Evolutionary conservation across 108 stramenopile genomes (phyloP).

Genomic region (Discostella stelligeroides): DNA sequence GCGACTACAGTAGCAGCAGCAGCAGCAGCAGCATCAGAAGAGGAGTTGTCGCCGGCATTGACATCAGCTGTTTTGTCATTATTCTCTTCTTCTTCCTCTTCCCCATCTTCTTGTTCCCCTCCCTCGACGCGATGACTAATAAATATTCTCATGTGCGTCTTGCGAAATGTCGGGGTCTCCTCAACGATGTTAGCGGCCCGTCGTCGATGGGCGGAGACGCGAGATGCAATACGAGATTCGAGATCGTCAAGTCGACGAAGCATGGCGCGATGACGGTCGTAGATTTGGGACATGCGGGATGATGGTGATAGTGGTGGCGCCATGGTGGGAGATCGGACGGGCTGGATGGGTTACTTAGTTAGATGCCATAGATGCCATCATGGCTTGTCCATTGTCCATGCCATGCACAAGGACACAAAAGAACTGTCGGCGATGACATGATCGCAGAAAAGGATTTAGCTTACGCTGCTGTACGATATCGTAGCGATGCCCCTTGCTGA

Average conservation of each 20-base stretch:
- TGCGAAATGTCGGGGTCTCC: conserved; percentile 56
- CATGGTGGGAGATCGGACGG: too few relatives aligned
- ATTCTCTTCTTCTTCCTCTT: conserved; percentile 12
- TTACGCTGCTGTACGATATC: too few relatives aligned
- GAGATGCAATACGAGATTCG: conserved; percentile 63
- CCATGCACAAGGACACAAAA: too few relatives aligned
- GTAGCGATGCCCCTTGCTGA: too few relatives aligned
- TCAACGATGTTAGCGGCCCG: conserved; percentile 55
- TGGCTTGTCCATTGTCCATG: too few relatives aligned
- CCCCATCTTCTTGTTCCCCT: conserved; percentile 8
- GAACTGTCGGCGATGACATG: too few relatives aligned
- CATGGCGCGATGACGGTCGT: conserved; percentile 21
- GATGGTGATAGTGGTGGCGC: not conserved
- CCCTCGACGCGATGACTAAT: conserved; percentile 59
- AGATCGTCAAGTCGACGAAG: conserved; percentile 60
- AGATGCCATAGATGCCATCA: too few relatives aligned
- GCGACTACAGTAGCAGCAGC: not conserved
- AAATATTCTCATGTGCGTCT: conserved; percentile 66
- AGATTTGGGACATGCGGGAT: conserved; percentile 22
- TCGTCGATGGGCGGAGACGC: conserved; percentile 57
- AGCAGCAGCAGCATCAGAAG: conserved; percentile 14
- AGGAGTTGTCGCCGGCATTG: not conserved
- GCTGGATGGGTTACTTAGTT: too few relatives aligned
- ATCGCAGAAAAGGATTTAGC: too few relatives aligned
- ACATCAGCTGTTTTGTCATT: not conserved